phyloP scores from a whole-genome alignment of 192 early-diverging fungal genomes.

The Coemansia reversa region DNA sequence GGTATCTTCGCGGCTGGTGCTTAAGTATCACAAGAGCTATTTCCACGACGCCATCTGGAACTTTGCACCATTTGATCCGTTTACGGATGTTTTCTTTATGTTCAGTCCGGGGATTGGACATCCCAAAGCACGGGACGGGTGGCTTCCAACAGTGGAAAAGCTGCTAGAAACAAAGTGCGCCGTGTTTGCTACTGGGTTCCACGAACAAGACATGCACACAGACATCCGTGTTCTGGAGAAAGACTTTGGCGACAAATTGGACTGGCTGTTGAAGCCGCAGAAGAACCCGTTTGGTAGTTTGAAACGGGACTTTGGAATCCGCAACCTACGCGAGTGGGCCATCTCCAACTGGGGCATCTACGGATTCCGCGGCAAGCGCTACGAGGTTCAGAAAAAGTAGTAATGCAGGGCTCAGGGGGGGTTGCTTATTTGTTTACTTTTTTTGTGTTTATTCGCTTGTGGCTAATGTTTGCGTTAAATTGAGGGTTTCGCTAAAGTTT shows the following conservation, averaged over 20 bases:
- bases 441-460: background rate
- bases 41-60: conserved; percentile 63
- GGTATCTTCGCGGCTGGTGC: conserved; percentile 59
- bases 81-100: conserved; percentile 74
- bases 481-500: no score
- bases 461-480: background rate
- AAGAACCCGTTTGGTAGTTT: conserved; percentile 68
- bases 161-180: conserved; percentile 75
- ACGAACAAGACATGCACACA: conserved; percentile 62
- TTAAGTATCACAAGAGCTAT: conserved; percentile 65
- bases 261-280: conserved; percentile 71
- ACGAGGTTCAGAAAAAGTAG: conserved; percentile 64
- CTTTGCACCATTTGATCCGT: conserved; percentile 73
- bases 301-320: conserved; percentile 71
- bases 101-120: conserved; percentile 77
- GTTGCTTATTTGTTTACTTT: conserved; percentile 7
- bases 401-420: background rate
- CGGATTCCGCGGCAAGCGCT: conserved; percentile 75
- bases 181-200: conserved; percentile 76
- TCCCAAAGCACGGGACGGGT: conserved; percentile 57
- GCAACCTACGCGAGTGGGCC: conserved; percentile 68
- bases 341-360: conserved; percentile 80
- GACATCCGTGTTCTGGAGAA: conserved; percentile 62
- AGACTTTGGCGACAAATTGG: conserved; percentile 60
- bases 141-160: conserved; percentile 66